These are phyloP conservation scores for Fomitopsis betulina DNA, from an alignment of 1,284 basidiomycete species.

Conservation along the genomic window DNA sequence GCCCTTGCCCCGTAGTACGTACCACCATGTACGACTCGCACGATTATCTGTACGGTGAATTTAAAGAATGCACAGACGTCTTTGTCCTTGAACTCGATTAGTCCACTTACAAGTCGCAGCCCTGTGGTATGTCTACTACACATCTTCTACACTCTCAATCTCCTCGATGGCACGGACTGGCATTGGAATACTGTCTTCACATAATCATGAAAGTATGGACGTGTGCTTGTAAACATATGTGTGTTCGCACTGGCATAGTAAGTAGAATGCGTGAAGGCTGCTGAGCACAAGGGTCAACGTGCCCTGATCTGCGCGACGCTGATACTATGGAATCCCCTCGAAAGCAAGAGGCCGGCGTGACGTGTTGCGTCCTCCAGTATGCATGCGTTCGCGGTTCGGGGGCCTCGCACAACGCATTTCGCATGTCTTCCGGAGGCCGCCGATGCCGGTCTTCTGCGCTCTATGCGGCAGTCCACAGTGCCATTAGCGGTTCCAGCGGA, in stretches of 20 bases:
- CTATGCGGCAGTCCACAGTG: not conserved
- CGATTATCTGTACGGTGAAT: not conserved
- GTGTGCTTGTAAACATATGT: too few relatives aligned
- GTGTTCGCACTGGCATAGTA: too few relatives aligned
- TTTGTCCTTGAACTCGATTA: too few relatives aligned
- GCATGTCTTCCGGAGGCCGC: not conserved
- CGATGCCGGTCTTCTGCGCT: not conserved
- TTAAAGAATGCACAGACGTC: not conserved
- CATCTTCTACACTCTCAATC: too few relatives aligned
- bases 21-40: not conserved
- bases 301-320: not conserved
- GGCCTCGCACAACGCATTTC: not conserved
- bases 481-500: not conserved
- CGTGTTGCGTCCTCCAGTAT: not conserved
- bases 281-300: not conserved
- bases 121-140: too few relatives aligned
- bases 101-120: too few relatives aligned
- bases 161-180: too few relatives aligned
- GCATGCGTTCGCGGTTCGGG: not conserved
- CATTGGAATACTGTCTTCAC: too few relatives aligned
- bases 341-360: not conserved
- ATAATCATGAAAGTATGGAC: too few relatives aligned
- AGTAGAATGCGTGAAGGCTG: not conserved
- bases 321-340: not conserved
- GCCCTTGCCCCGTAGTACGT: not conserved